Base-by-base conservation (phyloP, 2,329 filamentous ascomycete species). In the Colletotrichum cordylinicola region DNA sequence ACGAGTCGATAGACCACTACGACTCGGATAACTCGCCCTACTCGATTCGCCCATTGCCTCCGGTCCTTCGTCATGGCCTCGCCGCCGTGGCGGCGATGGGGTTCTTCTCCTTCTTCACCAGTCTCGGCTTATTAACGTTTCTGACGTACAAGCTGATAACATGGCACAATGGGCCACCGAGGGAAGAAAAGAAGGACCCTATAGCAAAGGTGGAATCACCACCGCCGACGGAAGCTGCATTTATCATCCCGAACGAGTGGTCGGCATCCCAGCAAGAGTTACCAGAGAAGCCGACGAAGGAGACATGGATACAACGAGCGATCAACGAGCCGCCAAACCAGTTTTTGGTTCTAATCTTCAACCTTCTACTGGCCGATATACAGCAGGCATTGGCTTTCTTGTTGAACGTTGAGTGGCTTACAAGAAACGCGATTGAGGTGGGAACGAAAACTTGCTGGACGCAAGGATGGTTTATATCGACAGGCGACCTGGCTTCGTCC, bases 401-500 rank as follows among this genome's bases (percentile, higher is more conserved):
- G 58, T 85, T 94, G 65, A 94, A 92, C 76, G 88, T 89, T 6
- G 85, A 89, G 43, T 93, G 93, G 89, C 84, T 94, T 7, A 82
- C 83, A 2, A 81, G 85, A 16, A 86, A 93, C 80, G 86, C 85
- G 0, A 88, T 94, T 18, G 79, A 88, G 2, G 90, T 92, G 2
- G 87, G 87, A 4, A 89, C 88, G 0, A 78, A 86, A 2, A 85
- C 89, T 8, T 95, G 93, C 83, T 90, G 86, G 79, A 88, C 88
- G 0, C 93, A 95, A 82, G 93, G 92, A n/a, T 92, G 93, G 83
- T 91, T 94, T 64, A 86, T 94, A 4, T 93, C 92, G 6, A 90
- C 90, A 0, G 93, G 93, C 35, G 92, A 94, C 80, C 80, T 95
- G 70, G 88, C 92, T 0, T 92, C 91, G 29, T 93, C 92, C 76